Percentiles rank a stretch among this genome's conserved stretches.
phyloP scores from a whole-genome alignment of 164 flowering plant species.

The Amborella trichopoda region DNA sequence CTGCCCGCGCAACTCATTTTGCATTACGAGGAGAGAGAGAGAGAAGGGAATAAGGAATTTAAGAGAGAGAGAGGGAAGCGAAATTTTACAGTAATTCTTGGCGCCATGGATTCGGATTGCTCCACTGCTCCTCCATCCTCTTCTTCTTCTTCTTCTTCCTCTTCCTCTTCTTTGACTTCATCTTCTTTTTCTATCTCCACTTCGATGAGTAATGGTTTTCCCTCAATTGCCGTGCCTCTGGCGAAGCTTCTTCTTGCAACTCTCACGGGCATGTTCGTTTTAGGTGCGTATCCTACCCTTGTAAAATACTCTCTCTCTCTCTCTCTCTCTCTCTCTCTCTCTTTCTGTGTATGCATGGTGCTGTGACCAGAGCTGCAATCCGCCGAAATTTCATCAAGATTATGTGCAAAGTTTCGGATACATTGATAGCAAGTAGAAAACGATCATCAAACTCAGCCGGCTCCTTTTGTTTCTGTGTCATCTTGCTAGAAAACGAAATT shows the following conservation, averaged over 20 bases:
- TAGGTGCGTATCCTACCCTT: conserved; percentile 32
- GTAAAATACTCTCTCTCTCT: neutral
- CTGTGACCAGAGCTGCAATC: neutral
- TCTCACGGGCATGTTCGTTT: conserved; percentile 70
- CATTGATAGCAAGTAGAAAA: neutral
- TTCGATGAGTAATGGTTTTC: conserved; percentile 25
- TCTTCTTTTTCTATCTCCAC: conserved; percentile 14
- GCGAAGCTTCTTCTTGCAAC: conserved; percentile 69
- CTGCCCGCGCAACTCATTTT: too few relatives aligned
- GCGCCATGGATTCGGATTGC: conserved; percentile 38
- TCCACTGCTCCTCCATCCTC: conserved; percentile 33
- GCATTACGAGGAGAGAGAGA: too few relatives aligned
- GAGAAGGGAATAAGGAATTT: too few relatives aligned
- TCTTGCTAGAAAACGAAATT: neutral
- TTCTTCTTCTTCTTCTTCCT: conserved; percentile 2
- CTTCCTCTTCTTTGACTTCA: conserved; percentile 14
- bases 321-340: neutral
- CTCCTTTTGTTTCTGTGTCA: neutral
- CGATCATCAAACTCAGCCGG: neutral
- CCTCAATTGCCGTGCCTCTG: conserved; percentile 42
- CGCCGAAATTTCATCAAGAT: neutral
- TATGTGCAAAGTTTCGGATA: neutral
- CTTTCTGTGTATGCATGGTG: neutral
- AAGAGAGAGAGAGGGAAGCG: too few relatives aligned
- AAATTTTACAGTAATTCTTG: too few relatives aligned